phyloP scores from a whole-genome alignment of 495 filamentous ascomycete species.

The Penicillium malachiteum region DNA sequence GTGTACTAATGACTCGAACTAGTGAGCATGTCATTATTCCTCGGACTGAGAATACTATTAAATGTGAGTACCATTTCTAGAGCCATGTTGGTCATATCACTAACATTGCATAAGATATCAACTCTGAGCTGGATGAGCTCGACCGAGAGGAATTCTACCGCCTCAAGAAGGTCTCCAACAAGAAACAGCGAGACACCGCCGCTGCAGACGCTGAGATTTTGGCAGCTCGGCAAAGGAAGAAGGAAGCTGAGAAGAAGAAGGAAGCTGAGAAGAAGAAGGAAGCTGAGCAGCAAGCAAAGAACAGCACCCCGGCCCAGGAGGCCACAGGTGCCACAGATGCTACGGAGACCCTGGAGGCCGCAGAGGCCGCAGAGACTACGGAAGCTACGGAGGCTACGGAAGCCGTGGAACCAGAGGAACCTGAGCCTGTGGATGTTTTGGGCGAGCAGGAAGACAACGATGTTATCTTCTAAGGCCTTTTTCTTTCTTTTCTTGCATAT shows the following conservation, averaged over 20 bases:
- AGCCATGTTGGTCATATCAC: conserved; percentile 17
- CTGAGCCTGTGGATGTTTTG: conserved; percentile 64
- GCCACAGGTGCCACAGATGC: background rate
- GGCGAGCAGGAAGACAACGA: conserved; percentile 88
- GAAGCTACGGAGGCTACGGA: background rate
- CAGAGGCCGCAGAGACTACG: too few species aligned
- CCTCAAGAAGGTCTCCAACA: conserved; percentile 95
- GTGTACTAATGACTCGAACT: conserved; percentile 13
- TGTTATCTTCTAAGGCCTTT: conserved; percentile 76
- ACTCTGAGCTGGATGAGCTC: conserved; percentile 95
- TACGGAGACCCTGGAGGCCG: too few species aligned
- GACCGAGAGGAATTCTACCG: conserved; percentile 98
- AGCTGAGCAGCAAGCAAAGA: conserved; percentile 13
- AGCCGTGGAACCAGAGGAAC: conserved; percentile 35
- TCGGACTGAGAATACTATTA: conserved; percentile 97
- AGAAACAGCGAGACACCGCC: conserved; percentile 84
- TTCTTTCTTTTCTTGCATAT: conserved; percentile 3
- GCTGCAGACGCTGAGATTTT: conserved; percentile 73
- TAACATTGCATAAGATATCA: conserved; percentile 67
- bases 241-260: conserved; percentile 39
- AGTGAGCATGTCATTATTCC: conserved; percentile 96
- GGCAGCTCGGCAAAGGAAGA: conserved; percentile 53
- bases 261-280: conserved; percentile 35
- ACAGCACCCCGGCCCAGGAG: conserved; percentile 16
- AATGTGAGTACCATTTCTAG: conserved; percentile 58